Evolutionary conservation across 441 rosid genomes (phyloP).

Genomic region (Bruguiera hainesii): DNA sequence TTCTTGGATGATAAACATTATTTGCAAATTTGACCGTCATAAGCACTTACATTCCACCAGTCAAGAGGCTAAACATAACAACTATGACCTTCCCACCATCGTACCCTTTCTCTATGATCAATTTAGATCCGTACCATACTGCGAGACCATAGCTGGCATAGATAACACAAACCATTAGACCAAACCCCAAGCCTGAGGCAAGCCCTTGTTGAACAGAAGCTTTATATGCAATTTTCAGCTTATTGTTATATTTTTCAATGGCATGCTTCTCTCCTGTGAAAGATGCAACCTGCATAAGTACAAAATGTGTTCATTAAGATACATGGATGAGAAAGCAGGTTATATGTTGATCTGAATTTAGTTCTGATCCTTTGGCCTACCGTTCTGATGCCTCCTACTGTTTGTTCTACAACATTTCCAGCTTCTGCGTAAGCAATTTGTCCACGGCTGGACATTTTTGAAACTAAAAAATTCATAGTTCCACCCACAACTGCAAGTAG

Average conservation of each 20-base stretch:
- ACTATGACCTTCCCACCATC: conserved; percentile 63
- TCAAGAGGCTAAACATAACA: conserved; percentile 48
- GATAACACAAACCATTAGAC: conserved; percentile 35
- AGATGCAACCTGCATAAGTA: conserved; percentile 47
- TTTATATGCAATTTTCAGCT: conserved; percentile 45
- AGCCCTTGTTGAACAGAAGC: conserved; percentile 54
- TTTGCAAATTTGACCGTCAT: neutral
- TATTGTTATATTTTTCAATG: conserved; percentile 44
- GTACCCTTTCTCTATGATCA: conserved; percentile 51
- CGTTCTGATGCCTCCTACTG: conserved; percentile 71
- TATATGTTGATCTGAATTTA: neutral
- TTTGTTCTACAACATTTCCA: conserved; percentile 68
- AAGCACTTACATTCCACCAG: conserved; percentile 53
- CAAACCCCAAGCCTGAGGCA: conserved; percentile 61
- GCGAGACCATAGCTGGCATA: conserved; percentile 57
- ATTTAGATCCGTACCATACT: conserved; percentile 53
- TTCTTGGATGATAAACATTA: neutral
- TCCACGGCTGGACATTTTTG: conserved; percentile 56
- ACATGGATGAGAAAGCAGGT: neutral
- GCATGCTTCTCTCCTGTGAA: conserved; percentile 71
- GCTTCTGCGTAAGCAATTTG: conserved; percentile 66
- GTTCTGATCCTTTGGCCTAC: conserved; percentile 29
- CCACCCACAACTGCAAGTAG: conserved; percentile 50
- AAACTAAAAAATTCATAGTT: conserved; percentile 34
- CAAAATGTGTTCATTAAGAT: neutral